phyloP scores from a whole-genome alignment of 257 asterid species.

The Agastache rugosa region DNA sequence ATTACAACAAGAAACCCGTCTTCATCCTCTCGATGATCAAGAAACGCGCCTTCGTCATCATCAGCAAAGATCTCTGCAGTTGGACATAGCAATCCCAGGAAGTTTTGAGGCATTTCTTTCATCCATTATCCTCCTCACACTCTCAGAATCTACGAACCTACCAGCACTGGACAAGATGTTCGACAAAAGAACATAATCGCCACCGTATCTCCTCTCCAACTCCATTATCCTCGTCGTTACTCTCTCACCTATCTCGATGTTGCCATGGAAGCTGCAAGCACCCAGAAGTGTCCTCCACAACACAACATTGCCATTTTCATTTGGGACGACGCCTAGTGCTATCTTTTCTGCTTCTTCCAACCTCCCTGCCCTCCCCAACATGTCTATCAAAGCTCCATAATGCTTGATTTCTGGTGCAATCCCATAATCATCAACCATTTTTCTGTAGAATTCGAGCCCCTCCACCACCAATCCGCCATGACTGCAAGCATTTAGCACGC shows the following conservation, averaged over 20 bases:
- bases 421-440: constrained; percentile 55
- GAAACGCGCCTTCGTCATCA: neutral
- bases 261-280: constrained; percentile 23
- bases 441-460: constrained; percentile 61
- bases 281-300: constrained; percentile 31
- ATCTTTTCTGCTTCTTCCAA: constrained; percentile 20
- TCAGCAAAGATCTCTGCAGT: constrained; percentile 21
- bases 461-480: constrained; percentile 77
- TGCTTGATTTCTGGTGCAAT: constrained; percentile 64
- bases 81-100: constrained; percentile 18
- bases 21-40: too few relatives aligned
- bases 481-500: constrained; percentile 68
- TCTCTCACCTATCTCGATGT: constrained; percentile 15
- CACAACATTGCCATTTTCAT: neutral
- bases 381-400: constrained; percentile 42
- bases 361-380: constrained; percentile 22
- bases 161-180: constrained; percentile 11
- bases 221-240: constrained; percentile 17
- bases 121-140: constrained; percentile 12
- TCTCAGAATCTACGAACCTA: constrained; percentile 24
- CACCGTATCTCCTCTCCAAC: constrained; percentile 10
- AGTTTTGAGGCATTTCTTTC: constrained; percentile 5
- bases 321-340: neutral
- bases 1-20: neutral
- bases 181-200: constrained; percentile 23